Evolutionary conservation across 176 grass and related monocot species (phyloP).

Genomic region (Rhynchospora tenuis): DNA sequence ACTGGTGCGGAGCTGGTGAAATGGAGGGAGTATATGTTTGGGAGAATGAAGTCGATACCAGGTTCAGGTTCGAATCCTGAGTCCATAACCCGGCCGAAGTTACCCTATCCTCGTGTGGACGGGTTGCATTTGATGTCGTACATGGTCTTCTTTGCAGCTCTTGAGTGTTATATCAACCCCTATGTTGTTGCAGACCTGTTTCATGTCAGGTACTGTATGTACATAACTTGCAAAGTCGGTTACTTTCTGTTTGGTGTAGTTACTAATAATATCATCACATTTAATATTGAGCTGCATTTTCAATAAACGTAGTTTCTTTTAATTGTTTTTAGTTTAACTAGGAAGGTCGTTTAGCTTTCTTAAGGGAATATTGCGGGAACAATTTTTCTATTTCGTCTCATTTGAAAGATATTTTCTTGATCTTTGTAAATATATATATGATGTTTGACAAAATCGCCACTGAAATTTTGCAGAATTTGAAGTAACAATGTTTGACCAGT

Average conservation of each 20-base stretch:
- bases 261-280: neutral
- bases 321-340: neutral
- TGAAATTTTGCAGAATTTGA: neutral
- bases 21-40: conserved; percentile 15
- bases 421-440: neutral
- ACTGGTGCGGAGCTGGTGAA: neutral
- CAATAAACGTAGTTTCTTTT: neutral
- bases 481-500: neutral
- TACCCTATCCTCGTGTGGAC: neutral
- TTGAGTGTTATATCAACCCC: conserved; percentile 5
- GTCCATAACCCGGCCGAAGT: neutral
- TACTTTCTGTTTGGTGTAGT: neutral
- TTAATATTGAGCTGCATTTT: neutral
- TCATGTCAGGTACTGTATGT: neutral
- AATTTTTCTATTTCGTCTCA: neutral
- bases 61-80: neutral
- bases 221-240: neutral
- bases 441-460: neutral
- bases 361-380: neutral
- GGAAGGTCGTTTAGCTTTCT: neutral
- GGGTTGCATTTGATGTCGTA: conserved; percentile 8
- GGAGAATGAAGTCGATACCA: neutral
- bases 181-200: neutral
- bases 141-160: neutral
- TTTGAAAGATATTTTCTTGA: too few relatives aligned